Base-by-base conservation (phyloP, 2,329 filamentous ascomycete genomes). In the Cladophialophora exuberans region DNA sequence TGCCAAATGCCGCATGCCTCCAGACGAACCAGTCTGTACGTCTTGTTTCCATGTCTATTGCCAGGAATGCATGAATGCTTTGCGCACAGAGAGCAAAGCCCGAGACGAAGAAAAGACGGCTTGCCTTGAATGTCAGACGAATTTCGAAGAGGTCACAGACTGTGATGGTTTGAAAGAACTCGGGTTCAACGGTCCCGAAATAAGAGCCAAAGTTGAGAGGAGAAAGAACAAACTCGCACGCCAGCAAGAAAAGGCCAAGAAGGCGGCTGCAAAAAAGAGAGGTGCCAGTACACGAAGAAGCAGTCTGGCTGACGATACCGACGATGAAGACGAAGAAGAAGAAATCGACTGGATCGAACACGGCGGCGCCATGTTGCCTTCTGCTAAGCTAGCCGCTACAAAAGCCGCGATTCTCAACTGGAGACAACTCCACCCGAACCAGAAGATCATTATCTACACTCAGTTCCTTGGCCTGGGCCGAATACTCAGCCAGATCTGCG, bases 361-460 rank as follows among this genome's bases (percentile, higher is more conserved):
- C 13, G 59, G 60, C 13, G 47, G n/a, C 4, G 47, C 62, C 1
- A 51, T 73, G 0, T 52, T 69, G 0, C 64, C 67, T 3, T 68
- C 65, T 4, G 65, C 70, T 0, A 73, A 74, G 56, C 69, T 67
- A 1, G 63, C 63, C 3, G 69, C 67, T 3, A 63, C 72, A 13
- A 70, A 71, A 55, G 60, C 63, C 5, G 56, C 67, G n/a, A 52
- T 73, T 3, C 58, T 76, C n/a, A 72, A 73, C 45, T 70, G 67
- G 48, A 63, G 68, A 13, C 17, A 68, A 1, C 71, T 79, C 10
- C 74, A 78, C 3, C 71, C 72, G 0, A 47, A 71, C 0, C 75
- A 76, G 35, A 86, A 87, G 67, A 76, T 85, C 41, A 81, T 81
- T 54, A 69, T 86, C 41, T 87, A 84, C 60, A 82, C 79, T 0